These are phyloP conservation scores for Malus asiatica DNA, from an alignment of 306 rosid genomes.

Conservation along the genomic window DNA sequence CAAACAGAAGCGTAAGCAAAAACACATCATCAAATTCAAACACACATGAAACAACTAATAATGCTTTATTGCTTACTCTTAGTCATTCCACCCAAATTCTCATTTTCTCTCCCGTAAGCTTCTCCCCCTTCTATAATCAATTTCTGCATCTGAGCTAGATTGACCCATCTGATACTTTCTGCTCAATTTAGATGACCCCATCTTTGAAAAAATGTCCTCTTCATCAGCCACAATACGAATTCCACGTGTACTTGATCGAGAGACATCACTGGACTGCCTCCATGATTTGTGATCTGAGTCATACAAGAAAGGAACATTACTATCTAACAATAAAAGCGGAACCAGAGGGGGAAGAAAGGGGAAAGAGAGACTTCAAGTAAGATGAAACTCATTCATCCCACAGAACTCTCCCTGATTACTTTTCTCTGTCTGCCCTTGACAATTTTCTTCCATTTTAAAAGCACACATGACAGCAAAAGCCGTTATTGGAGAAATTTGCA, in stretches of 20 bases:
- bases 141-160: conserved; percentile 93
- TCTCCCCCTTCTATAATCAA: conserved; percentile 93
- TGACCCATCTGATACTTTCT: conserved; percentile 64
- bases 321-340: not conserved
- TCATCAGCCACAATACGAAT: conserved; percentile 29
- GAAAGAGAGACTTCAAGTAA: not conserved
- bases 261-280: conserved; percentile 44
- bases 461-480: not conserved
- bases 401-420: not conserved
- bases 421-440: not conserved
- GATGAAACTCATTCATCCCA: not conserved
- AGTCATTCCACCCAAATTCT: conserved; percentile 52
- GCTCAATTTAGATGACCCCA: conserved; percentile 52
- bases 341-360: not conserved
- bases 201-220: conserved; percentile 63
- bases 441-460: not conserved
- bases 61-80: conserved; percentile 35
- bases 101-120: conserved; percentile 68
- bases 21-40: conserved; percentile 41
- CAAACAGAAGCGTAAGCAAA: conserved; percentile 21
- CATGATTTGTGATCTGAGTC: conserved; percentile 52
- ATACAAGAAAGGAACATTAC: conserved; percentile 25
- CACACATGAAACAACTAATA: conserved; percentile 30
- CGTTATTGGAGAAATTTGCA: not conserved
- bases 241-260: conserved; percentile 54